Conservation (phyloP, 352 stramenopile genomes). For the Globisporangium nunn region DNA sequence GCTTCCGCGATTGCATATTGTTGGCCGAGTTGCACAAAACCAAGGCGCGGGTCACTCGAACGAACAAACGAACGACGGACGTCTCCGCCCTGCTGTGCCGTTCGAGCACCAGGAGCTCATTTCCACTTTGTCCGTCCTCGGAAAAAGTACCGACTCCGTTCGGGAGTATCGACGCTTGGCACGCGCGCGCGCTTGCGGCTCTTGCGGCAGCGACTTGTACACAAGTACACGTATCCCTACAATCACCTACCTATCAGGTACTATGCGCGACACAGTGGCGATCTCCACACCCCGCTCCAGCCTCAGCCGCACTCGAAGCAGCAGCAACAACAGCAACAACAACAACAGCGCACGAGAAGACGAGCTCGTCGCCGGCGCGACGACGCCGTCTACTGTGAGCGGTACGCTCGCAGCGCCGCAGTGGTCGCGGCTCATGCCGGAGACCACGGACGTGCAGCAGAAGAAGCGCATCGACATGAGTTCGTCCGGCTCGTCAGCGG, state of each 20-base stretch:
- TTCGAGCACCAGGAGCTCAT: slow-evolving; percentile 8
- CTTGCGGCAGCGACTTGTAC: no score
- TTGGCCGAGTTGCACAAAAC: neutral
- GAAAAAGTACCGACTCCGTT: slow-evolving; percentile 16
- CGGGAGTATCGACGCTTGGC: slow-evolving; percentile 4
- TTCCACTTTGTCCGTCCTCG: slow-evolving; percentile 18
- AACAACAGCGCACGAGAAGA: neutral
- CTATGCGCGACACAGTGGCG: neutral
- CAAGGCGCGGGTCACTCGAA: no score
- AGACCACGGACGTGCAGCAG: slow-evolving; percentile 14
- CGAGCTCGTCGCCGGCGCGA: slow-evolving; percentile 5
- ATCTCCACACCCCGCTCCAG: slow-evolving; percentile 1
- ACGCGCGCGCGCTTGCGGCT: neutral
- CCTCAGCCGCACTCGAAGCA: neutral
- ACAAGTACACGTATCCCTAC: no score
- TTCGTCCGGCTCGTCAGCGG: slow-evolving; percentile 9
- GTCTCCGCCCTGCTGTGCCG: no score
- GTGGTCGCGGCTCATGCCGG: slow-evolving; percentile 24
- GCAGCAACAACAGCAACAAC: slow-evolving; percentile 5
- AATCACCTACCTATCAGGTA: neutral
- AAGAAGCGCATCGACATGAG: slow-evolving; percentile 17
- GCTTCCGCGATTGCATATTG: neutral
- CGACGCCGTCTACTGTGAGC: slow-evolving; percentile 20
- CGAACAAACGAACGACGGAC: neutral
- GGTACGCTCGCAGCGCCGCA: slow-evolving; percentile 13